Conservation (phyloP, 768 basidiomycete species). For the Rhodotorula toruloides region DNA sequence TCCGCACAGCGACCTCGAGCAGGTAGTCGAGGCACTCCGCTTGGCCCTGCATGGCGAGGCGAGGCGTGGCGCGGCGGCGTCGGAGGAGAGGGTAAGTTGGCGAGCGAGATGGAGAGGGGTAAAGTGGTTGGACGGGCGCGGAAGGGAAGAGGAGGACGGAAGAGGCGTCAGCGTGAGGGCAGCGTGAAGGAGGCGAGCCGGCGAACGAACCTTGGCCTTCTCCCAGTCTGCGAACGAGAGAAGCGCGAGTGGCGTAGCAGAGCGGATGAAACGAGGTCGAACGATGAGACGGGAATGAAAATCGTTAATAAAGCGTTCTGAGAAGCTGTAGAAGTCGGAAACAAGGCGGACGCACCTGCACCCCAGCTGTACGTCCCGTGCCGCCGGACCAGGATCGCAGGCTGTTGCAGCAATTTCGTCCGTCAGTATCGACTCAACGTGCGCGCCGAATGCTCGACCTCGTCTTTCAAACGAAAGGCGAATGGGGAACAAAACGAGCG, state of each 20-base stretch:
- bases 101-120: not conserved
- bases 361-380: constrained; percentile 47
- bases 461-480: too few species aligned
- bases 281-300: too few species aligned
- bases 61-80: too few species aligned
- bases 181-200: not conserved
- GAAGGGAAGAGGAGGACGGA: too few species aligned
- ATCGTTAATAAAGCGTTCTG: not conserved
- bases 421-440: too few species aligned
- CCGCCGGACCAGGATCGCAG: constrained; percentile 34
- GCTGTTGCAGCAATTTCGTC: too few species aligned
- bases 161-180: too few species aligned
- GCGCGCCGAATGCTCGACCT: too few species aligned
- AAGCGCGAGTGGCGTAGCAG: not conserved
- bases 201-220: constrained; percentile 14
- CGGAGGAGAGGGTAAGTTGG: too few species aligned
- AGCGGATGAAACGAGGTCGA: too few species aligned
- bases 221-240: not conserved
- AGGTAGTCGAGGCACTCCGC: constrained; percentile 78
- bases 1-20: constrained; percentile 70
- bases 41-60: constrained; percentile 8
- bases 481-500: constrained; percentile 26
- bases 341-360: constrained; percentile 51
- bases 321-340: not conserved
- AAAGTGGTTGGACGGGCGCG: too few species aligned